Percentiles rank a stretch among this genome's conserved stretches.
Evolutionary conservation across 1,139 yeast genomes (phyloP).

Genomic region (Kurtzmaniella quercitrusa): DNA sequence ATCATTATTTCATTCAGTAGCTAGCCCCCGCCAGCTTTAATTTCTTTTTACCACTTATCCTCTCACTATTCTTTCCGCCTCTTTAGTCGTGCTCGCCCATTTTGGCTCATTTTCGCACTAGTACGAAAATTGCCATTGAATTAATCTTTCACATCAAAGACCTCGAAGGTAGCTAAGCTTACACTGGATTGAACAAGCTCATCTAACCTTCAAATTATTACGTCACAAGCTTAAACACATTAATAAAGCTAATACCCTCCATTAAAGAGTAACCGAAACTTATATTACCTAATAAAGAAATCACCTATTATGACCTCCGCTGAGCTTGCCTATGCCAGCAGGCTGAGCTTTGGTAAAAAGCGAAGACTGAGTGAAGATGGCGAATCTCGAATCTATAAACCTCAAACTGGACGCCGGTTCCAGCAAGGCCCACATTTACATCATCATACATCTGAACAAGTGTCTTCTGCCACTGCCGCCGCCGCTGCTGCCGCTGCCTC

Average conservation of each 20-base stretch:
- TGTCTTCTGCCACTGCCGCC: background rate
- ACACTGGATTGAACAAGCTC: background rate
- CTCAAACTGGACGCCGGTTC: background rate
- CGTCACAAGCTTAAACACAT: too few relatives aligned
- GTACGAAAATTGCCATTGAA: background rate
- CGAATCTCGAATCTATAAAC: slow-evolving; percentile 7
- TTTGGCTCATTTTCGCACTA: too few relatives aligned
- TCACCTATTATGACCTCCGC: too few relatives aligned
- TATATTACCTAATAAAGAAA: too few relatives aligned
- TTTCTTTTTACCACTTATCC: background rate
- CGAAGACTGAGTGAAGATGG: slow-evolving; percentile 15
- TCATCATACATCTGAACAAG: background rate
- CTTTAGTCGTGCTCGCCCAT: background rate
- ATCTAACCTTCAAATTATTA: too few relatives aligned
- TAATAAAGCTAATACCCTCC: too few relatives aligned
- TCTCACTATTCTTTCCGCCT: background rate
- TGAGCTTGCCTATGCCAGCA: background rate
- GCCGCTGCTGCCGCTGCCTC: slow-evolving; percentile 1
- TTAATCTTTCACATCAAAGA: background rate
- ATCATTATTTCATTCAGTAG: too few relatives aligned
- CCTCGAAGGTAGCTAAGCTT: background rate
- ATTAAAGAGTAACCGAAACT: too few relatives aligned
- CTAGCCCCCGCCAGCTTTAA: too few relatives aligned
- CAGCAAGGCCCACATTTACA: background rate
- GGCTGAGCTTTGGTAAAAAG: slow-evolving; percentile 9